Evolutionary conservation across 2,329 filamentous ascomycete species (phyloP).

Genomic region (Talaromyces rugulosus): DNA sequence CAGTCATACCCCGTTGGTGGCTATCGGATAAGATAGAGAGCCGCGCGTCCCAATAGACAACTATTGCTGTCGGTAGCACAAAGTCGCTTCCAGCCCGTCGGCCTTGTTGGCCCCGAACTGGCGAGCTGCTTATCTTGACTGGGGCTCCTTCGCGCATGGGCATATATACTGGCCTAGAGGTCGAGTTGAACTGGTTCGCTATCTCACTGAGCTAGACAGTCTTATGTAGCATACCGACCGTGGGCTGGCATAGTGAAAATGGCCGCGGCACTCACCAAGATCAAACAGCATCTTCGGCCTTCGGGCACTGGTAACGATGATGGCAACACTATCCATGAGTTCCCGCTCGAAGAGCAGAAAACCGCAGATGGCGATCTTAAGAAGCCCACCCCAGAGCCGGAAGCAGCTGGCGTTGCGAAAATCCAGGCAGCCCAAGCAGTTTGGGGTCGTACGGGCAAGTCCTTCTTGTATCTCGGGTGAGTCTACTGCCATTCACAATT

Average conservation of each 20-base stretch:
- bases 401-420: slow-evolving; percentile 22
- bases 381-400: slow-evolving; percentile 6
- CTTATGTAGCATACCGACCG: background rate
- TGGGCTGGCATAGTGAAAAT: background rate
- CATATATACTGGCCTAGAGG: background rate
- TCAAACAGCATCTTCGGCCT: background rate
- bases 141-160: background rate
- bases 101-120: background rate
- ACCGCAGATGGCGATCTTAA: slow-evolving; percentile 4
- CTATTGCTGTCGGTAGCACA: background rate
- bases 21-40: background rate
- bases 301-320: background rate
- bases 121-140: background rate
- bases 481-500: background rate
- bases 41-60: background rate
- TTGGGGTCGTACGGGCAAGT: slow-evolving; percentile 27
- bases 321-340: background rate
- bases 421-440: slow-evolving; percentile 26
- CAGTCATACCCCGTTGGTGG: background rate
- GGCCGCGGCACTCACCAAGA: background rate
- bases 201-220: background rate
- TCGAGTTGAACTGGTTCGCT: background rate
- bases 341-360: background rate
- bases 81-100: background rate
- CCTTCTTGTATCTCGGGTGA: slow-evolving; percentile 25